A percentile compares a stretch with the other conserved stretches of the same genome.
These are phyloP conservation scores for Mycena albidolilacea DNA, from an alignment of 768 basidiomycete genomes.

Conservation along the genomic window DNA sequence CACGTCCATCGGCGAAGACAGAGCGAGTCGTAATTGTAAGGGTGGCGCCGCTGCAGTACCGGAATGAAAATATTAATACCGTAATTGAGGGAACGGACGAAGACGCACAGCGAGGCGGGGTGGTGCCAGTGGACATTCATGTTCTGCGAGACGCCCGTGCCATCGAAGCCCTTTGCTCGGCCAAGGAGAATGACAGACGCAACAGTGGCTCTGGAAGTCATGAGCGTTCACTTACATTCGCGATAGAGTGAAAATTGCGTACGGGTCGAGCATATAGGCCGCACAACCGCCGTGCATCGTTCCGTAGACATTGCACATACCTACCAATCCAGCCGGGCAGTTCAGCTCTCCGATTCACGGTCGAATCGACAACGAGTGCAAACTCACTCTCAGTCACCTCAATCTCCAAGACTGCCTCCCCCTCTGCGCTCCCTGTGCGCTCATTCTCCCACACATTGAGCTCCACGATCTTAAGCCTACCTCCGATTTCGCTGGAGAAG, in stretches of 20 bases:
- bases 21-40: constrained; percentile 17
- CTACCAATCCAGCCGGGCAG: not conserved
- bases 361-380: not conserved
- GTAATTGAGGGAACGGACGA: too few species aligned
- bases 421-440: constrained; percentile 33
- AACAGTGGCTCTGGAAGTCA: constrained; percentile 14
- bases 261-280: constrained; percentile 35
- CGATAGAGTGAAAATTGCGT: not conserved
- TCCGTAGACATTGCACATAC: constrained; percentile 41
- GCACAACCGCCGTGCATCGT: constrained; percentile 39
- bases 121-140: constrained; percentile 36
- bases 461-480: constrained; percentile 17
- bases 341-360: not conserved
- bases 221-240: not conserved
- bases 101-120: constrained; percentile 21
- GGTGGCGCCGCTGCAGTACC: too few species aligned
- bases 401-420: constrained; percentile 58
- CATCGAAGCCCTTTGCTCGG: constrained; percentile 31
- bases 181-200: constrained; percentile 24
- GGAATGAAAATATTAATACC: too few species aligned
- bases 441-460: constrained; percentile 17
- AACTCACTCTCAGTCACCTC: constrained; percentile 44
- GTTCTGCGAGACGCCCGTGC: constrained; percentile 24
- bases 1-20: constrained; percentile 18
- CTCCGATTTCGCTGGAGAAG: constrained; percentile 4